Percentiles rank a stretch among this genome's conserved stretches.
Evolutionary conservation across 2,329 filamentous ascomycete genomes (phyloP).

Genomic region (Fusarium hainanense): DNA sequence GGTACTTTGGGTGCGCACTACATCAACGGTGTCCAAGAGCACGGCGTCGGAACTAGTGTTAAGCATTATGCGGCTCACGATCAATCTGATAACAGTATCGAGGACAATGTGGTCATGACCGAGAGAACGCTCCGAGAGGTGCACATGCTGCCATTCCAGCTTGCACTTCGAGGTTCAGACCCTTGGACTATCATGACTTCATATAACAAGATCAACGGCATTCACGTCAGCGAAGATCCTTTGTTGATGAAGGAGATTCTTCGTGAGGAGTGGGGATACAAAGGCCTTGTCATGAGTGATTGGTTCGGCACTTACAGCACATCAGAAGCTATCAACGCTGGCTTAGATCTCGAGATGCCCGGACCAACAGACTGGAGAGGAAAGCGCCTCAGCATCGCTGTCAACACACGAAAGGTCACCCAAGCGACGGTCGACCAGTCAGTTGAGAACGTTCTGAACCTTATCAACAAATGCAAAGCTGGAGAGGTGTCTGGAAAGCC

Average conservation of each 20-base stretch:
- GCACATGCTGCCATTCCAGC: conserved; percentile 53
- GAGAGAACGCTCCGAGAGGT: conserved; percentile 39
- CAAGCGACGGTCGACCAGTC: conserved; percentile 40
- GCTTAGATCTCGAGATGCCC: conserved; percentile 51
- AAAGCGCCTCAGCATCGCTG: conserved; percentile 41
- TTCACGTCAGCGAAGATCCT: conserved; percentile 43
- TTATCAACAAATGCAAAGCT: conserved; percentile 25
- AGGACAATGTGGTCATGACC: conserved; percentile 37
- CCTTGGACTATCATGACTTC: conserved; percentile 52
- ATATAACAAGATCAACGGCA: conserved; percentile 55
- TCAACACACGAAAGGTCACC: conserved; percentile 41
- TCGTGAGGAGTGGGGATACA: conserved; percentile 42
- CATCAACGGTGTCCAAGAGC: conserved; percentile 54
- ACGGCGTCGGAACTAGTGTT: conserved; percentile 54
- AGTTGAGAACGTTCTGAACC: conserved; percentile 41
- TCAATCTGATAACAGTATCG: conserved; percentile 44
- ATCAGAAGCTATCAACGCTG: conserved; percentile 45
- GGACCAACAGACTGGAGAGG: conserved; percentile 46
- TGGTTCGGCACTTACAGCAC: conserved; percentile 51
- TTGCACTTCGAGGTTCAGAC: conserved; percentile 51
- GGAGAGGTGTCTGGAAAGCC: background rate
- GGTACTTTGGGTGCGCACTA: conserved; percentile 50
- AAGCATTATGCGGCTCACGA: conserved; percentile 59
- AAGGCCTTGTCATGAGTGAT: conserved; percentile 45
- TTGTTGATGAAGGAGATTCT: conserved; percentile 47